These are phyloP conservation scores for Adansonia digitata DNA, from an alignment of 345 rosid genomes.

Conservation along the genomic window DNA sequence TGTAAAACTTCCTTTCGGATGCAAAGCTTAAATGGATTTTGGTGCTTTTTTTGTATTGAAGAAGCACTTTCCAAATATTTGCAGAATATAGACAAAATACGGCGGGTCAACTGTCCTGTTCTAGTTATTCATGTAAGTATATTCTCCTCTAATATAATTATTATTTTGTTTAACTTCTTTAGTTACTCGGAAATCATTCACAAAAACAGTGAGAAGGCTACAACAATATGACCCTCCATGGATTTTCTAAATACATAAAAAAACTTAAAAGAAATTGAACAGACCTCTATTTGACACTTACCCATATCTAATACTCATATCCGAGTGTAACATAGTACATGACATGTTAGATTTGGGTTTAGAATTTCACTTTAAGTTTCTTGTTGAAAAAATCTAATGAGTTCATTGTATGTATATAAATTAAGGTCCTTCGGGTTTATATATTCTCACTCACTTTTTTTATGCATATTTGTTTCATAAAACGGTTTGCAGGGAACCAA, in stretches of 20 bases:
- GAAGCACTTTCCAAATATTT: slow-evolving; percentile 16
- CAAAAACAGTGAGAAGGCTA: too few species aligned
- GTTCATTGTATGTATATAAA: not conserved
- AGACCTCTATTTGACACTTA: too few species aligned
- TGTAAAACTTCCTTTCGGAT: not conserved
- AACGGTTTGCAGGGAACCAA: slow-evolving; percentile 69
- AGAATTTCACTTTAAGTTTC: not conserved
- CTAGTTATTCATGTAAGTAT: slow-evolving; percentile 89
- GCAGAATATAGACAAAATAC: slow-evolving; percentile 97
- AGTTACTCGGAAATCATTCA: not conserved
- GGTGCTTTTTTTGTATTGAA: slow-evolving; percentile 9
- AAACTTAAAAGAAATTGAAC: too few species aligned
- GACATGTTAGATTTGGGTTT: not conserved
- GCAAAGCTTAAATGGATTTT: not conserved
- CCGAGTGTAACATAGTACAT: not conserved
- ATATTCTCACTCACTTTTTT: not conserved
- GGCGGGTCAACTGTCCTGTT: slow-evolving; percentile 75
- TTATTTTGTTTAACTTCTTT: not conserved
- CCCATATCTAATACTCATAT: not conserved
- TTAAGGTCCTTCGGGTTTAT: not conserved
- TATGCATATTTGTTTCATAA: not conserved
- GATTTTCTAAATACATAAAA: too few species aligned
- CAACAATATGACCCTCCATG: too few species aligned
- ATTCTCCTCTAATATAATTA: not conserved
- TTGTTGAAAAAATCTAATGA: not conserved